These are phyloP conservation scores for Alisma plantagoaquatica DNA, from an alignment of 106 monocot species.

Conservation along the genomic window DNA sequence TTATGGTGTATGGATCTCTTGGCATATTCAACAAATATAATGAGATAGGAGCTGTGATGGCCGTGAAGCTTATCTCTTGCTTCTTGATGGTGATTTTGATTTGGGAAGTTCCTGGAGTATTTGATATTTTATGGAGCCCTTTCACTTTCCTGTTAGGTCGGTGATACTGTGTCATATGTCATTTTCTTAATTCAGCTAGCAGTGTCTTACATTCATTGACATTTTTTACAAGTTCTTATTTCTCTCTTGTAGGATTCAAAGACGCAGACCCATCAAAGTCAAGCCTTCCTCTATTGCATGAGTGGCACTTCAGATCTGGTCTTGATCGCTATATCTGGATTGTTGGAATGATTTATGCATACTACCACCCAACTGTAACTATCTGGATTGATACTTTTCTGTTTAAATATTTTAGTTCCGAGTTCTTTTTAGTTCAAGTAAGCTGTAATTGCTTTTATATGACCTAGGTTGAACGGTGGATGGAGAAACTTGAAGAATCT, in stretches of 20 bases:
- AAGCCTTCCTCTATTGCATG: slow-evolving; percentile 66
- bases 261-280: slow-evolving; percentile 77
- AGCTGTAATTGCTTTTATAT: not conserved
- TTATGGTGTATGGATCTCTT: slow-evolving; percentile 92
- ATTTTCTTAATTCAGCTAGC: no score
- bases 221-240: no score
- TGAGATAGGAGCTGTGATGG: slow-evolving; percentile 77
- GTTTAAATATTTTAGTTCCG: not conserved
- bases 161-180: no score
- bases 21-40: slow-evolving; percentile 93
- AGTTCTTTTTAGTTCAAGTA: not conserved
- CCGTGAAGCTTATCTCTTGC: slow-evolving; percentile 52
- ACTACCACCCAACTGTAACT: slow-evolving; percentile 83
- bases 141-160: slow-evolving; percentile 76
- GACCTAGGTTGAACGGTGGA: slow-evolving; percentile 78
- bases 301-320: slow-evolving; percentile 96
- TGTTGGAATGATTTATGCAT: slow-evolving; percentile 94
- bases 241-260: slow-evolving; percentile 66
- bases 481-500: slow-evolving; percentile 91
- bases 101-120: slow-evolving; percentile 93
- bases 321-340: slow-evolving; percentile 98
- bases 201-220: no score
- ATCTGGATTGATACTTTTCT: not conserved
- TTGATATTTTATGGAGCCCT: slow-evolving; percentile 78
- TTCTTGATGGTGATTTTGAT: slow-evolving; percentile 73